These are phyloP conservation scores for Emergomyces africanus DNA, from an alignment of 2,329 filamentous ascomycete genomes.

Conservation along the genomic window DNA sequence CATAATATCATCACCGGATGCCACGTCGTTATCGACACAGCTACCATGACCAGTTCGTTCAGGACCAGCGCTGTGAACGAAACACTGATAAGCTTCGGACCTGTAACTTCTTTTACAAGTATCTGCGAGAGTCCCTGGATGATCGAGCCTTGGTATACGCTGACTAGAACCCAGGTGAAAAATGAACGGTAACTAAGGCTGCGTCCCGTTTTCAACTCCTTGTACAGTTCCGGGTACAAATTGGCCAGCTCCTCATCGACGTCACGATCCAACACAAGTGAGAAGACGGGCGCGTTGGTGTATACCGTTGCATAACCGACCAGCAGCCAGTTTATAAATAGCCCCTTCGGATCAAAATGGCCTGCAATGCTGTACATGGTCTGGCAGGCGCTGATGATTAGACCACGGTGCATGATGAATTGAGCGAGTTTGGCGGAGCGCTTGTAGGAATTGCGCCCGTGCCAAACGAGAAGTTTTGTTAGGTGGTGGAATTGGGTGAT, in stretches of 20 bases:
- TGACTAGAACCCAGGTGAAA: slow-evolving; percentile 92
- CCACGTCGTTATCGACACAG: slow-evolving; percentile 93
- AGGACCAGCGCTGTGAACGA: slow-evolving; percentile 84
- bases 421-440: slow-evolving; percentile 88
- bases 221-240: slow-evolving; percentile 93
- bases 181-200: slow-evolving; percentile 87
- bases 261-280: slow-evolving; percentile 84
- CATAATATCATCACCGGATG: slow-evolving; percentile 81
- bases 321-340: slow-evolving; percentile 94
- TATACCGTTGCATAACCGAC: slow-evolving; percentile 96
- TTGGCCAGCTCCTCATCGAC: slow-evolving; percentile 90
- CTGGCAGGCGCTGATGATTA: slow-evolving; percentile 92
- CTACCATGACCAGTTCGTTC: slow-evolving; percentile 96
- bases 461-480: slow-evolving; percentile 97
- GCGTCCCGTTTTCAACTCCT: slow-evolving; percentile 81
- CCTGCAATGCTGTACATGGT: slow-evolving; percentile 95
- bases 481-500: slow-evolving; percentile 92
- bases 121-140: slow-evolving; percentile 93
- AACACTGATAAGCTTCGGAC: slow-evolving; percentile 67
- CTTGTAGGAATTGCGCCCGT: slow-evolving; percentile 95
- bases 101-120: slow-evolving; percentile 59
- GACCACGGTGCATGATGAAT: slow-evolving; percentile 93
- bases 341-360: slow-evolving; percentile 80
- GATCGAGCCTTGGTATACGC: slow-evolving; percentile 86
- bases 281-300: slow-evolving; percentile 86